Base-by-base conservation (phyloP, 495 filamentous ascomycete genomes). In the Penicillium coprophilum region DNA sequence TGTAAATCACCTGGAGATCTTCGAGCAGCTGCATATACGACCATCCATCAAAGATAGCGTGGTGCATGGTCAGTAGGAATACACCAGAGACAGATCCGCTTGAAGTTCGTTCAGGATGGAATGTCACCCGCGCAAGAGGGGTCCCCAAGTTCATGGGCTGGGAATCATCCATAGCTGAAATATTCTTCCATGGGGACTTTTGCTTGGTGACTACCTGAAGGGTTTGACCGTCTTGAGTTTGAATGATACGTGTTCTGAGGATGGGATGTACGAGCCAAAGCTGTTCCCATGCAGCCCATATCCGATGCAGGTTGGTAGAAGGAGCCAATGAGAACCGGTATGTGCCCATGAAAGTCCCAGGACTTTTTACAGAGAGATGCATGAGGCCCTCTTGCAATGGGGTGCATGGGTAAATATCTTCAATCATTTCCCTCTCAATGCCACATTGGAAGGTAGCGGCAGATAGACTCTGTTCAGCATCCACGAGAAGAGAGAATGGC, bases 321-420 rank as follows among this genome's bases (percentile, higher is more conserved):
- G 53, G 46, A 7, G 68, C 62, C 27, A 31, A 49, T 3, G 10
- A 36, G 31, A 49, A 49, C 7, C n/a, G n/a, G 10, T 47, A 47
- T 17, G 24, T 28, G 9, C 27, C 45, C n/a, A 47, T 20, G 45
- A 31, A 31, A 32, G 45, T 7, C 2, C 45, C 45, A 70, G 63
- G 34, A 4, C 70, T 62, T 21, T 69, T 73, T 36, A 63, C 65
- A 0, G 83, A 80, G 7, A 84, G 64, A 1, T 77, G 73, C 67
- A 85, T 75, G 13, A 87, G 69, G 0, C 81, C 83, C 60, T 84
- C 83, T 62, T 88, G 85, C 9, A 86, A 58, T 8, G 85, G 77
- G 0, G 79, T 83, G 64, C 82, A 86, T 12, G 85, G 82, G 57
- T 84, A 87, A 0, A 82, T 65, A 63, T 87, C 72, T 20, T 57